Evolutionary conservation across 2,329 filamentous ascomycete genomes (phyloP), one percentile per base, ranked within the genome.

Genomic region (Pseudocercospora vitis): DNA sequence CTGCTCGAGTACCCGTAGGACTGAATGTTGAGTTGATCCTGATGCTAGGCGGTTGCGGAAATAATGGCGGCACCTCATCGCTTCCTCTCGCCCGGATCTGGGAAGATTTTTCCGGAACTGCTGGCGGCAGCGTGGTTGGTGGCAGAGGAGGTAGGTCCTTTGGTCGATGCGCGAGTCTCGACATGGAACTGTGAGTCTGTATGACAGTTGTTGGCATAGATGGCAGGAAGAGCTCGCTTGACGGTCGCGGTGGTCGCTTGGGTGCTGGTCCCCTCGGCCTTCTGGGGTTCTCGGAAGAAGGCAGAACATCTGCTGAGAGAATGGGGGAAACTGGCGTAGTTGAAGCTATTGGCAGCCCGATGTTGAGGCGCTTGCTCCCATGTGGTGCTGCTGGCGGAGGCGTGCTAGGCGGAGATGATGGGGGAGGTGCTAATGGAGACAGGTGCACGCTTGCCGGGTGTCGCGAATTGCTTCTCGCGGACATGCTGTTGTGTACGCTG

Each of bases 231-330:
- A 59, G 50, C 14, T 62, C 57, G 28, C 55, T 58, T 4, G 60
- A 44, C 21, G 63, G 57, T 19, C 62, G 55, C 16, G 60, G 53
- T 19, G 61, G 58, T 42, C 57, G 58, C 37, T 56, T 61, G 3
- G 63, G 63, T 26, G 63, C 59, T 39, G 19, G 42, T 7, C 42
- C 42, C 7, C 42, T 23, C n/a, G 42, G 8, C 24, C 24, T 12
- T 29, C 14, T 16, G 23, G 42, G 11, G 9, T 14, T 11, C 8
- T 18, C 42, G 11, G 24, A 24, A 8, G 42, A 45, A 31, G 24
- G 14, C 21, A 19, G 26, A n/a, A 45, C 14, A 8, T 24, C 14
- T 31, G 42, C 23, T 14, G 42, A 29, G n/a, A 47, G 53, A 4
- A 55, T 40, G 11, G 58, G 48, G 4, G 53, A 14, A 3, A 46